Percentiles rank a stretch among this genome's conserved stretches.
These are phyloP conservation scores for Cotoneaster glaucophyllus DNA, from an alignment of 306 rosid species.

Conservation along the genomic window DNA sequence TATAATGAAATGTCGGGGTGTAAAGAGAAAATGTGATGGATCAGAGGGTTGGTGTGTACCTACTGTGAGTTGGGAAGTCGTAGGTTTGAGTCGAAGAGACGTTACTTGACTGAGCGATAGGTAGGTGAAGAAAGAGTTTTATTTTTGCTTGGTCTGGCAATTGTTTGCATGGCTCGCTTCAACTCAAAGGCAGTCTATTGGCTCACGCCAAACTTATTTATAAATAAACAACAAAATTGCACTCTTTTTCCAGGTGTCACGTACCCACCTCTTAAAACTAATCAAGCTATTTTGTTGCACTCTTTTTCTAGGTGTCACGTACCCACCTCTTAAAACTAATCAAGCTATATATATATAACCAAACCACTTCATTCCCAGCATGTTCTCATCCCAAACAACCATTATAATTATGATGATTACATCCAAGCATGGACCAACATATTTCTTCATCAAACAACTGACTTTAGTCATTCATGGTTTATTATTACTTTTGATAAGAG, in stretches of 20 bases:
- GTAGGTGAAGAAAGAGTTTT: conserved; percentile 19
- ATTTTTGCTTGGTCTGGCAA: conserved; percentile 30
- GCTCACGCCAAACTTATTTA: conserved; percentile 7
- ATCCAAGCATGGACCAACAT: no score
- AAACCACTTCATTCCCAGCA: no score
- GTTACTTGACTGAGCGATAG: conserved; percentile 21
- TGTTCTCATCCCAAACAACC: no score
- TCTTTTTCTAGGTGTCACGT: neutral
- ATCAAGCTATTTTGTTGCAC: neutral
- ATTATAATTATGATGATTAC: no score
- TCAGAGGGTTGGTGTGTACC: conserved; percentile 36
- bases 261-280: neutral
- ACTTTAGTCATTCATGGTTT: no score
- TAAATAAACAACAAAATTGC: neutral
- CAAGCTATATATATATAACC: no score
- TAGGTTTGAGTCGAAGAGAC: conserved; percentile 62
- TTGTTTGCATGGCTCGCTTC: conserved; percentile 35
- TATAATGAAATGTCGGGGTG: conserved; percentile 39
- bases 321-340: neutral
- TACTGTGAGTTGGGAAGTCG: conserved; percentile 85
- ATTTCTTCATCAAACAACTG: no score
- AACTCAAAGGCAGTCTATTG: conserved; percentile 39
- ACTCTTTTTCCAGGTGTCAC: neutral
- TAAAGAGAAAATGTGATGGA: neutral
- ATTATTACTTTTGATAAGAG: no score